Percentiles rank a stretch among this genome's conserved stretches.
phyloP scores from a whole-genome alignment of 176 grass and related monocot genomes.

The Guadua angustifolia region DNA sequence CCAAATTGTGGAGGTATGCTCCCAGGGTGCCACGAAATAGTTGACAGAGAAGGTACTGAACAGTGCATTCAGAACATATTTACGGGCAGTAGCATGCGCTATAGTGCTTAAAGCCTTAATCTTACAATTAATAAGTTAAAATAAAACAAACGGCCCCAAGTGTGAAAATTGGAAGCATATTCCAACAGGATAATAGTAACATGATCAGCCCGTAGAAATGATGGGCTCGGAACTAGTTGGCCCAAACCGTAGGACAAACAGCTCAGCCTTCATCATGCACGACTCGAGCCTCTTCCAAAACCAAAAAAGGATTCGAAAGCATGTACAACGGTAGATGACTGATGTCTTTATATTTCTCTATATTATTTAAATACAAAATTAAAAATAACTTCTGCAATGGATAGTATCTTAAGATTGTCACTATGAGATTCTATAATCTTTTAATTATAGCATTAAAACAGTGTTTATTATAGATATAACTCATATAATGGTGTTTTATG shows the following conservation, averaged over 20 bases:
- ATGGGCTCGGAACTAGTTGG: background rate
- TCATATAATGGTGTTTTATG: too few species aligned
- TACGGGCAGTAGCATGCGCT: constrained; percentile 12
- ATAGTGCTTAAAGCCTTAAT: background rate
- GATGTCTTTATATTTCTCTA: too few species aligned
- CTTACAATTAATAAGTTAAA: background rate
- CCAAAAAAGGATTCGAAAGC: too few species aligned
- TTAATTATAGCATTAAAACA: too few species aligned
- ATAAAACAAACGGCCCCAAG: background rate
- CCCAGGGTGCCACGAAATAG: background rate
- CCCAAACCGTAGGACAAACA: background rate
- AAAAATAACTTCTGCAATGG: too few species aligned
- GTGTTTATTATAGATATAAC: too few species aligned
- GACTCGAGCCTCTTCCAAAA: background rate
- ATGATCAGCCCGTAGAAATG: background rate
- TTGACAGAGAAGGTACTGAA: background rate
- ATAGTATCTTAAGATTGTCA: too few species aligned
- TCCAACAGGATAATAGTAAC: background rate
- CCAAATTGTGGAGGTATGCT: constrained; percentile 3
- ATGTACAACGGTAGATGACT: too few species aligned
- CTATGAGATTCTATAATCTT: too few species aligned
- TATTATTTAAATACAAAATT: too few species aligned
- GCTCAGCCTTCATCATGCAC: background rate
- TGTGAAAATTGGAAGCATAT: background rate
- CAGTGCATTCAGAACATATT: background rate